Conservation (phyloP, 2,329 filamentous ascomycete species). For the Fusarium redolens region DNA sequence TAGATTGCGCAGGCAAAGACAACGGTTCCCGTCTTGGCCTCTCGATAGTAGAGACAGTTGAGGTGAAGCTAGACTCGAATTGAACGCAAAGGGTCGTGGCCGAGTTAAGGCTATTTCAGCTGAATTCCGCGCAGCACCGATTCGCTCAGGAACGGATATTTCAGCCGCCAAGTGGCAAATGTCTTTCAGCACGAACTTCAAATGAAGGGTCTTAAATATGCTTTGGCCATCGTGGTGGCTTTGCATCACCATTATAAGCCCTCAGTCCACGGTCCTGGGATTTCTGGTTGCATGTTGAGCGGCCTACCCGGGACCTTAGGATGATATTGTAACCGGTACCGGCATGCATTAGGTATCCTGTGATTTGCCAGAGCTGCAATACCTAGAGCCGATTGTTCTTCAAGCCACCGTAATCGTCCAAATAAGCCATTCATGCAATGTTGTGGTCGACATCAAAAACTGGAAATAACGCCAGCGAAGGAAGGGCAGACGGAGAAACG, state of each 20-base stretch:
- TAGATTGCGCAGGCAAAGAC: conserved; percentile 4
- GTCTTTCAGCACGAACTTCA: background rate
- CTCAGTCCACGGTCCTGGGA: background rate
- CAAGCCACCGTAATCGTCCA: background rate
- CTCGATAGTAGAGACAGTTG: conserved; percentile 2
- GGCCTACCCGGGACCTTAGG: background rate
- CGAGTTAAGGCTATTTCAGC: conserved; percentile 12
- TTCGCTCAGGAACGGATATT: conserved; percentile 7
- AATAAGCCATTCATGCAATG: background rate
- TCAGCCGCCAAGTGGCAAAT: background rate
- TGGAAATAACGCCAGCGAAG: background rate
- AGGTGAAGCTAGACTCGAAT: conserved; percentile 4
- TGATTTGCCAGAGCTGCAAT: background rate
- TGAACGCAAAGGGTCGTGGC: background rate
- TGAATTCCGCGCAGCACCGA: background rate
- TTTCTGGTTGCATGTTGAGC: background rate
- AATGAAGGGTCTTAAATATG: conserved; percentile 9
- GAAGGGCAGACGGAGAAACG: background rate
- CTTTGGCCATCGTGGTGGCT: background rate
- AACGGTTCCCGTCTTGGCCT: conserved; percentile 32
- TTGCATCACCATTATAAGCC: conserved; percentile 12
- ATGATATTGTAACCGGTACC: background rate
- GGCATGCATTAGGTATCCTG: background rate
- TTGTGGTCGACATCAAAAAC: background rate
- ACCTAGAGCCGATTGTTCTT: background rate